phyloP scores from a whole-genome alignment of 2,329 filamentous ascomycete genomes.

The Fusarium fujikuroi region DNA sequence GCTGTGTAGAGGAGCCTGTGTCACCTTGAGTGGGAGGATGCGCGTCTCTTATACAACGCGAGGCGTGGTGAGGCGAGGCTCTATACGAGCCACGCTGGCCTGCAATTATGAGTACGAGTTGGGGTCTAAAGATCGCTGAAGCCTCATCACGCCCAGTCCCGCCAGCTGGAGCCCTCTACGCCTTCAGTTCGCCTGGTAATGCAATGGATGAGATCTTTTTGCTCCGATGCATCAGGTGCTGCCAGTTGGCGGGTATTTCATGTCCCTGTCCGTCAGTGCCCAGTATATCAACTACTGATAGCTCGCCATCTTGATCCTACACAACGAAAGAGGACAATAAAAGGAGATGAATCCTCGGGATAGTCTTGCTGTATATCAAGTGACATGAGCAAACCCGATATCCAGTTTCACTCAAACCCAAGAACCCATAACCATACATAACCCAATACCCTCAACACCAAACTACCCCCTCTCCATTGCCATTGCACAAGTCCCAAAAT shows the following conservation, averaged over 20 bases:
- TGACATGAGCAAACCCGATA: constrained; percentile 28
- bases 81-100: constrained; percentile 9
- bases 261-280: constrained; percentile 30
- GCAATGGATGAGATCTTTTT: background rate
- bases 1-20: constrained; percentile 21
- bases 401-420: background rate
- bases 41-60: constrained; percentile 21
- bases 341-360: background rate
- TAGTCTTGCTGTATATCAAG: constrained; percentile 28
- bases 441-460: constrained; percentile 7
- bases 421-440: background rate
- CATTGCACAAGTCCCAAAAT: constrained; percentile 35
- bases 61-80: constrained; percentile 5
- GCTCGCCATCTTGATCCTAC: background rate
- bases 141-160: background rate
- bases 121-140: background rate
- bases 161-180: background rate
- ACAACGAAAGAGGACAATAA: background rate
- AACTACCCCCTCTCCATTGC: background rate
- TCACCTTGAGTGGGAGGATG: constrained; percentile 31
- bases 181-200: background rate
- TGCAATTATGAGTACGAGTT: background rate
- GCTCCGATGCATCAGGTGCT: constrained; percentile 4
- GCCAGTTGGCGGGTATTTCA: constrained; percentile 19
- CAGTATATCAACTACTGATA: constrained; percentile 1